Conservation (phyloP, 2,329 filamentous ascomycete species). For the Xylaria sp. region DNA sequence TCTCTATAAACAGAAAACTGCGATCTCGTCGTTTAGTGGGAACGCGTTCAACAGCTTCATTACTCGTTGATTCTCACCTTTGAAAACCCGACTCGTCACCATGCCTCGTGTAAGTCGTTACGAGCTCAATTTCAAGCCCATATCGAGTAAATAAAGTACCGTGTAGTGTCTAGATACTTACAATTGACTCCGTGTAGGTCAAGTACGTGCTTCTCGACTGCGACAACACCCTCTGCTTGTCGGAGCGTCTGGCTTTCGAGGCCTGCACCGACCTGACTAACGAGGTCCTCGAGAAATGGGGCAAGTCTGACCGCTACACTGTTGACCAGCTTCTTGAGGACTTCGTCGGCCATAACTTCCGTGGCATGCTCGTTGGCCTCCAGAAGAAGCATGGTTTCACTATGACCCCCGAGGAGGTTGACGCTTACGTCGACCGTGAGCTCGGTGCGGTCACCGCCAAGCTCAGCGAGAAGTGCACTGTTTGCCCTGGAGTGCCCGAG, state of each 20-base stretch:
- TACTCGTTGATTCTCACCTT: constrained; percentile 11
- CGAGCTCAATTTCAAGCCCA: background rate
- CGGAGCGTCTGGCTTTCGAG: constrained; percentile 79
- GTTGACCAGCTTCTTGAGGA: constrained; percentile 75
- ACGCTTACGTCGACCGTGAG: constrained; percentile 73
- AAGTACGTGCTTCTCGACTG: constrained; percentile 70
- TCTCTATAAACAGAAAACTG: constrained; percentile 6
- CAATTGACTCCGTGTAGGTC: constrained; percentile 56
- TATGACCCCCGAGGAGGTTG: constrained; percentile 69
- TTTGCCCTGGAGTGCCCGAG: constrained; percentile 69
- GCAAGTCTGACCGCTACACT: constrained; percentile 72
- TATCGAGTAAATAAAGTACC: background rate
- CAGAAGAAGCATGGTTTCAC: constrained; percentile 76
- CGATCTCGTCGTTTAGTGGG: constrained; percentile 3
- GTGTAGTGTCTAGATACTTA: constrained; percentile 27
- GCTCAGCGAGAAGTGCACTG: constrained; percentile 69
- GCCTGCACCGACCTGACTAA: constrained; percentile 80
- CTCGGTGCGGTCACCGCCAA: constrained; percentile 77
- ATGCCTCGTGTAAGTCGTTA: constrained; percentile 51
- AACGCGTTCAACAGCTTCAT: constrained; percentile 4
- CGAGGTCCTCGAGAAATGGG: constrained; percentile 73
- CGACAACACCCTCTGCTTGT: constrained; percentile 82
- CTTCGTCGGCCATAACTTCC: constrained; percentile 84
- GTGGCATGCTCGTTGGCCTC: constrained; percentile 76
- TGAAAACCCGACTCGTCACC: constrained; percentile 39